Conservation (phyloP, 108 stramenopile species). For the Stephanodiscus triporus region DNA sequence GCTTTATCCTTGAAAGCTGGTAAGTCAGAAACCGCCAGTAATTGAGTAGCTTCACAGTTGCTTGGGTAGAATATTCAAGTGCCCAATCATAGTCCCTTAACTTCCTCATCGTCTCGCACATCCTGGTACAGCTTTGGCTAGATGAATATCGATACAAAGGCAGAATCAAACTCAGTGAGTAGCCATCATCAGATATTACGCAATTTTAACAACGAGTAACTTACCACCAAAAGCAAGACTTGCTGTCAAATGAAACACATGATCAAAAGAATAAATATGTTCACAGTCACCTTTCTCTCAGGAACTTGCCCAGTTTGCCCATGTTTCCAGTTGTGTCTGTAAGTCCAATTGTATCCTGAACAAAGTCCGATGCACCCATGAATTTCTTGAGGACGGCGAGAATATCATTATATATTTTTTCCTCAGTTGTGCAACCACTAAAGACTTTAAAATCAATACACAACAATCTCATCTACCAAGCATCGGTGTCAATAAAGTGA, state of each 20-base stretch:
- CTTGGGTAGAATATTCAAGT: slow-evolving; percentile 2
- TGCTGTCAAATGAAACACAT: neutral
- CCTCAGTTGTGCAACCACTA: neutral
- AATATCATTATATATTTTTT: neutral
- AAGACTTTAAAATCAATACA: slow-evolving; percentile 5
- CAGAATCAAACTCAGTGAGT: neutral
- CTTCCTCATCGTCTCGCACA: neutral
- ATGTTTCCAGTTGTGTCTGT: neutral
- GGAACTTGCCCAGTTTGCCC: neutral
- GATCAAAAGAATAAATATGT: neutral
- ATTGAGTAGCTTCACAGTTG: neutral
- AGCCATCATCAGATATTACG: neutral
- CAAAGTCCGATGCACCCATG: neutral
- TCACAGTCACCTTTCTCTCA: neutral
- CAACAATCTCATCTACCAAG: neutral
- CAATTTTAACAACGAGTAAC: neutral
- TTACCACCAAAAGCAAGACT: neutral
- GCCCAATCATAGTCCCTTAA: neutral
- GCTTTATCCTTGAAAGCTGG: neutral
- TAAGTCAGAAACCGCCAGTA: neutral
- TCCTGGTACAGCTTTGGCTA: neutral
- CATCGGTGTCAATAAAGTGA: too few relatives aligned
- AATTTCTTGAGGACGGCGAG: neutral
- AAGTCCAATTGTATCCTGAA: neutral
- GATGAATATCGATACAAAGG: neutral